These are phyloP conservation scores for Allantophomopsis cytisporea DNA, from an alignment of 2,329 filamentous ascomycete genomes.

Conservation along the genomic window DNA sequence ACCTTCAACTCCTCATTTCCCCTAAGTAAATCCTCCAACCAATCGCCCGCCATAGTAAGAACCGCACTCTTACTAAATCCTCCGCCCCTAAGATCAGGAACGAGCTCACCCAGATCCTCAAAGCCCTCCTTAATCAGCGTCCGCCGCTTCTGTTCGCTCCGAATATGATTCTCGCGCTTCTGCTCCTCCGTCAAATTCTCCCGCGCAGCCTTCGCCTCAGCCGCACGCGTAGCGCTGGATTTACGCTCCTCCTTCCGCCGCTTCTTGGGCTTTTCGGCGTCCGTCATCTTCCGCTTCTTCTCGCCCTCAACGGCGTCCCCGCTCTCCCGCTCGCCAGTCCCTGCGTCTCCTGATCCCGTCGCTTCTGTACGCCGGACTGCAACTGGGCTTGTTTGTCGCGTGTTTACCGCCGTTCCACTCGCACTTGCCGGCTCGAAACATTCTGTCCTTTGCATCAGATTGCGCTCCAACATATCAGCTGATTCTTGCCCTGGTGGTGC, in stretches of 20 bases:
- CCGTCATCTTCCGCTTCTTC: too few species aligned
- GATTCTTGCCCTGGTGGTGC: constrained; percentile 42
- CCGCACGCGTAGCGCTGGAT: constrained; percentile 20
- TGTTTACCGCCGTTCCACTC: constrained; percentile 41
- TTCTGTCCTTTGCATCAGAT: constrained; percentile 39
- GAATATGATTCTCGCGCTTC: constrained; percentile 76
- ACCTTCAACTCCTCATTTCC: constrained; percentile 49
- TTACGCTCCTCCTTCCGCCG: constrained; percentile 28
- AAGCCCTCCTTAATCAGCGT: constrained; percentile 72
- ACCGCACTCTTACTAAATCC: constrained; percentile 76
- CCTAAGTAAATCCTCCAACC: constrained; percentile 57
- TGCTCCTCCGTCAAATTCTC: constrained; percentile 64
- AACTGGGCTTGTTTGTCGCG: constrained; percentile 41
- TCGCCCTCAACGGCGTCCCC: too few species aligned
- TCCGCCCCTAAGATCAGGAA: constrained; percentile 60
- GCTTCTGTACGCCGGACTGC: too few species aligned
- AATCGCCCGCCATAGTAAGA: constrained; percentile 62
- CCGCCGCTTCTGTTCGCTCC: constrained; percentile 75
- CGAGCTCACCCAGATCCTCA: constrained; percentile 62
- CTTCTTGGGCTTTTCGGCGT: constrained; percentile 12
- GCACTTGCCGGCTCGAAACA: constrained; percentile 34
- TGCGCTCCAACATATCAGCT: constrained; percentile 38
- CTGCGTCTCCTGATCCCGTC: too few species aligned
- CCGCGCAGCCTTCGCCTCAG: constrained; percentile 30
- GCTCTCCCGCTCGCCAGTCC: too few species aligned